Base-by-base conservation (phyloP, 208 protist genomes). In the Phytomonas sp. region DNA sequence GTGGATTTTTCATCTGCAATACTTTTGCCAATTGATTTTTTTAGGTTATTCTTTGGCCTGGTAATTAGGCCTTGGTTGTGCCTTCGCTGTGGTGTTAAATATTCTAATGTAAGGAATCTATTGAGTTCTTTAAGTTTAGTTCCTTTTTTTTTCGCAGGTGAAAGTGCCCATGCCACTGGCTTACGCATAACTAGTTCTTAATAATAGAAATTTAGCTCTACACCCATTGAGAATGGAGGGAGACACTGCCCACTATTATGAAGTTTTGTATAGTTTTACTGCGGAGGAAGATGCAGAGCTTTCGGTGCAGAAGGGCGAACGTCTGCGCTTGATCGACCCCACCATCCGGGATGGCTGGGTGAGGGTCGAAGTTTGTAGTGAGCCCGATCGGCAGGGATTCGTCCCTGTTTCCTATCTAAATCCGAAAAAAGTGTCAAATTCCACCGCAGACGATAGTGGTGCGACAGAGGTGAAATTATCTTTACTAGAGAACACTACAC, bases 221-320 rank as follows among this genome's bases (percentile, higher is more conserved):
- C 40, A 20, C 28, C 34, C 60, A 67, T 32, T 43, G 29, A 3
- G 28, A 68, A 34, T 51, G 40, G 40, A 15, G 13, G 40, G 40
- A 51, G 40, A 51, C 13, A 20, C 40, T 51, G 4, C 40, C 79
- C 75, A 68, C 32, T 75, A 78, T 56, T 92, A 84, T 68, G 62
- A 67, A n/a, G 83, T 87, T 0, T 36, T 79, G 6, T 82, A 93
- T 75, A 75, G 84, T 31, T 96, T 96, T 75, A 79, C 78, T 11
- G 85, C 83, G 13, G 79, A 91, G 71, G 90, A 93, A 60, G 75
- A 68, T 11, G 85, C 91, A 26, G 90, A 96, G 72, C 77, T 96
- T 31, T 82, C 81, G 20, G 87, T 93, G 4, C 56, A 74, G 9
- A 91, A 87, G 67, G 88, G 83, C 60, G 87, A 96, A 71, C 28